phyloP scores from a whole-genome alignment of 2,329 filamentous ascomycete species.

The Akanthomyces lecanii region DNA sequence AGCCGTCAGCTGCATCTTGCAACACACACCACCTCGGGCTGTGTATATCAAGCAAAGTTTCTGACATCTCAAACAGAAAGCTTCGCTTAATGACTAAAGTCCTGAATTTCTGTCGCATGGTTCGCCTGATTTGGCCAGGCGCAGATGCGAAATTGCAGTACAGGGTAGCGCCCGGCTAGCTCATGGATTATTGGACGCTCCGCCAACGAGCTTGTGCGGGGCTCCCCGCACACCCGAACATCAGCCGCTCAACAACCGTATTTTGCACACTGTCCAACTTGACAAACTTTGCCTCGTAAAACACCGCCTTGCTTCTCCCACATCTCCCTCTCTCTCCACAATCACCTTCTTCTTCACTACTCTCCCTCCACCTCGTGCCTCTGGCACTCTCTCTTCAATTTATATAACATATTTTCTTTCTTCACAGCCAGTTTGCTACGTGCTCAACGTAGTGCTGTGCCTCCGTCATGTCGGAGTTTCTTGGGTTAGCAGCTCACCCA shows the following conservation, averaged over 20 bases:
- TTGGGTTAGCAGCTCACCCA: constrained; percentile 39
- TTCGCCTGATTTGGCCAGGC: neutral
- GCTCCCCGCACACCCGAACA: constrained; percentile 15
- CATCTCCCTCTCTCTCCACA: constrained; percentile 22
- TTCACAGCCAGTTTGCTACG: constrained; percentile 32
- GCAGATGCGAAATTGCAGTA: neutral
- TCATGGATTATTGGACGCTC: neutral
- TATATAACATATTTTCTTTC: constrained; percentile 19
- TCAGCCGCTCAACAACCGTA: constrained; percentile 12
- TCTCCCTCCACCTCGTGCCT: constrained; percentile 21
- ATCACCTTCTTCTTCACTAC: constrained; percentile 12
- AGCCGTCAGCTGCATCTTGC: too few relatives aligned
- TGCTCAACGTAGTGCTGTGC: constrained; percentile 38
- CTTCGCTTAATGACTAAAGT: neutral
- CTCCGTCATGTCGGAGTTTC: constrained; percentile 54
- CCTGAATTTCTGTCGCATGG: neutral
- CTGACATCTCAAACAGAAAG: neutral
- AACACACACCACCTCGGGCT: neutral
- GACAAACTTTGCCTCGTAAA: constrained; percentile 34
- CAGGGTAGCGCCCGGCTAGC: constrained; percentile 7
- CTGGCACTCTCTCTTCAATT: constrained; percentile 19
- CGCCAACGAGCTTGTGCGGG: constrained; percentile 13
- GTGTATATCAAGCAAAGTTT: neutral
- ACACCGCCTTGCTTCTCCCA: constrained; percentile 21
- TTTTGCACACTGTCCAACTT: constrained; percentile 23